Evolutionary conservation across 2,329 filamentous ascomycete species (phyloP).

Genomic region (Clarireedia paspali): DNA sequence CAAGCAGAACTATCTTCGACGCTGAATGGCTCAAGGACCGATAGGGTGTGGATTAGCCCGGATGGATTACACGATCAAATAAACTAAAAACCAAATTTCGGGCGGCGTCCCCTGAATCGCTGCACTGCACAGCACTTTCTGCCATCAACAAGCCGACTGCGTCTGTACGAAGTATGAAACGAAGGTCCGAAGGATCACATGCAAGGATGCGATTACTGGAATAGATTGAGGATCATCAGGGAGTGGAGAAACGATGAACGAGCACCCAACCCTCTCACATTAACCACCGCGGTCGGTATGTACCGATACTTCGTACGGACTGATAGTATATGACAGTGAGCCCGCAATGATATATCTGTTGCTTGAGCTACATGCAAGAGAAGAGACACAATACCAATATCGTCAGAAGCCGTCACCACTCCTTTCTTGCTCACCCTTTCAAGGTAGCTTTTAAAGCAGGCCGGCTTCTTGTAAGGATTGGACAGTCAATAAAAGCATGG

Average conservation of each 20-base stretch:
- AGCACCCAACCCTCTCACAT: not conserved
- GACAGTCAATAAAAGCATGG: not conserved
- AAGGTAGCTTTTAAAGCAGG: not conserved
- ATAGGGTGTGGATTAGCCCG: constrained; percentile 4
- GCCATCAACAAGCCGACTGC: constrained; percentile 8
- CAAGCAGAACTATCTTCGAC: not conserved
- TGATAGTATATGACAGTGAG: not conserved
- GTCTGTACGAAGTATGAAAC: constrained; percentile 26
- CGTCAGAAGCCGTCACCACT: not conserved
- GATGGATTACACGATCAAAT: constrained; percentile 15
- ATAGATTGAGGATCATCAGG: constrained; percentile 7
- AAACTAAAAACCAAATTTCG: not conserved
- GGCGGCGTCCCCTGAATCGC: constrained; percentile 1
- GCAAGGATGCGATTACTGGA: constrained; percentile 18
- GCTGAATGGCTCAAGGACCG: not conserved
- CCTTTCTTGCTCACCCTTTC: too few relatives aligned
- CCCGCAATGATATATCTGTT: too few relatives aligned
- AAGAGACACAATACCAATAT: not conserved
- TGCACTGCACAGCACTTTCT: not conserved
- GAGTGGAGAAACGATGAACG: not conserved
- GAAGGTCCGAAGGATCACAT: constrained; percentile 22
- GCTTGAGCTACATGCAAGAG: not conserved
- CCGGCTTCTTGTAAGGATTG: not conserved
- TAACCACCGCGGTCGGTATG: not conserved
- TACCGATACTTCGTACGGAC: not conserved